phyloP scores from a whole-genome alignment of 345 rosid genomes.

The Eucalyptus fibrosa region DNA sequence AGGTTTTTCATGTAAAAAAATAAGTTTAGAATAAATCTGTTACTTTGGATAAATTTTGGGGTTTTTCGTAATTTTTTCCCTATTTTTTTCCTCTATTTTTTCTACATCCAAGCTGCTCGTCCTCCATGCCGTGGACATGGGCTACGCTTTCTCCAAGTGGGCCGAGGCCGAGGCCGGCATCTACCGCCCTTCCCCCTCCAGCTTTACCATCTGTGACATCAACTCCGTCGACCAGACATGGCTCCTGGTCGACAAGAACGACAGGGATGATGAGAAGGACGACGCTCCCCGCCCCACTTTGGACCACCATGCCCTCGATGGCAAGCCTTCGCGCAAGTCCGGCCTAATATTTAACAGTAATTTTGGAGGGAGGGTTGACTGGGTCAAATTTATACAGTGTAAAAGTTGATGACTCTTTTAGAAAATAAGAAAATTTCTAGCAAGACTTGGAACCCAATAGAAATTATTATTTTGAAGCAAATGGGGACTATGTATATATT shows the following conservation, averaged over 20 bases:
- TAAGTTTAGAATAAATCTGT: accelerated
- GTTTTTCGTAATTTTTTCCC: too few relatives aligned
- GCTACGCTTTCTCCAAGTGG: constrained; percentile 59
- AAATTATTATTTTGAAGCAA: background rate
- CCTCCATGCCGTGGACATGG: constrained; percentile 17
- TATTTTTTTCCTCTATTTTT: background rate
- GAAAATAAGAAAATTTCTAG: background rate
- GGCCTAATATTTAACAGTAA: background rate
- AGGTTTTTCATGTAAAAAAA: too few relatives aligned
- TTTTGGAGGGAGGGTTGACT: background rate
- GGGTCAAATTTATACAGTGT: background rate
- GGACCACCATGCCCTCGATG: background rate
- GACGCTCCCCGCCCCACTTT: background rate
- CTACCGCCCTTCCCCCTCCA: constrained; percentile 58
- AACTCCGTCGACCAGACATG: constrained; percentile 70
- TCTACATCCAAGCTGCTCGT: background rate
- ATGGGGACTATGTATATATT: background rate
- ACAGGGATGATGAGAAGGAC: background rate
- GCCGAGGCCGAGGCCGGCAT: constrained; percentile 38
- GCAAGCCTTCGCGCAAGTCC: background rate
- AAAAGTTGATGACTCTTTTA: background rate
- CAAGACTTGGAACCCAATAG: background rate
- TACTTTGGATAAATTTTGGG: accelerated
- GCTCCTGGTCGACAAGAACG: constrained; percentile 15
- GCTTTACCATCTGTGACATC: constrained; percentile 61